Percentiles rank a stretch among this genome's conserved stretches.
Evolutionary conservation across 345 rosid genomes (phyloP).

Genomic region (Salix arbutifolia): DNA sequence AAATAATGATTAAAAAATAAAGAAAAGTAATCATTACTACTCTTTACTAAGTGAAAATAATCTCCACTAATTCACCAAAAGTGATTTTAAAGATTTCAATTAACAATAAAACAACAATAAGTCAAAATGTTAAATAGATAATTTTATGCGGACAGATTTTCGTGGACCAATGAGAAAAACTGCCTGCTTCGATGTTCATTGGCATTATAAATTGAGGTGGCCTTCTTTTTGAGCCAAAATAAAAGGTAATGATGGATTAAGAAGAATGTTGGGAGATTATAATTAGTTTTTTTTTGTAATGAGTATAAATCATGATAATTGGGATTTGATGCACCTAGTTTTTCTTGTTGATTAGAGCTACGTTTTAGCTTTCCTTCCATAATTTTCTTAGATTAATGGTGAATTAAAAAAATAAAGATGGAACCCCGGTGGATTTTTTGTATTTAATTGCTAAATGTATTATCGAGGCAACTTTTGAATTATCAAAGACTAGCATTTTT

Average conservation of each 20-base stretch:
- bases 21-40: neutral
- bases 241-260: slow-evolving; percentile 19
- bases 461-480: too few relatives aligned
- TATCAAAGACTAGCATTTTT: too few relatives aligned
- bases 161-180: slow-evolving; percentile 5
- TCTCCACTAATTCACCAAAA: neutral
- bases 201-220: neutral
- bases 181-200: neutral
- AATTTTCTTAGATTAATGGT: too few relatives aligned
- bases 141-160: neutral
- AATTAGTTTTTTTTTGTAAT: slow-evolving; percentile 16
- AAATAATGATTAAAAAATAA: neutral
- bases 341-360: neutral
- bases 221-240: neutral
- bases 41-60: neutral
- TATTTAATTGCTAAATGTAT: too few relatives aligned
- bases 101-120: neutral
- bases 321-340: neutral
- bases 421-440: rapidly evolving
- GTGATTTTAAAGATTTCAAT: neutral
- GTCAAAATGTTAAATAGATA: neutral
- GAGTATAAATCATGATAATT: slow-evolving; percentile 19
- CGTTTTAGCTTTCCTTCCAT: slow-evolving; percentile 4
- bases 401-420: neutral
- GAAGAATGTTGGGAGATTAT: slow-evolving; percentile 13